Evolutionary conservation across 164 flowering plant genomes (phyloP).

Genomic region (Brasenia schreberi): DNA sequence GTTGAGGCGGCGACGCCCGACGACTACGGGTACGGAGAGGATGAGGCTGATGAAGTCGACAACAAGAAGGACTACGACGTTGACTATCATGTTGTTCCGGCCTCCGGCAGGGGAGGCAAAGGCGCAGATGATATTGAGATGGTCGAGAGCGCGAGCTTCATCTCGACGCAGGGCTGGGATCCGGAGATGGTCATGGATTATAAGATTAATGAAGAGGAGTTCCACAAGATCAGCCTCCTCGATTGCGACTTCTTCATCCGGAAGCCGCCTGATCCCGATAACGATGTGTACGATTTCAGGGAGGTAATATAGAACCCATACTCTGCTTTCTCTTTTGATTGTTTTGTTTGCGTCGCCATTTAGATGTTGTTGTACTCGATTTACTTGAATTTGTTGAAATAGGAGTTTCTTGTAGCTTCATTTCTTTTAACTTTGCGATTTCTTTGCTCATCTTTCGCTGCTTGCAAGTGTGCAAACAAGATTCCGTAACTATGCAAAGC

Average conservation of each 20-base stretch:
- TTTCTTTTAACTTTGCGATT: no score
- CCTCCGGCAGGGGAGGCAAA: slow-evolving; percentile 9
- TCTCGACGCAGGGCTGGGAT: slow-evolving; percentile 78
- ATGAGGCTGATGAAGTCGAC: slow-evolving; percentile 78
- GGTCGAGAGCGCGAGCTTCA: slow-evolving; percentile 66
- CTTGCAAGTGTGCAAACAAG: no score
- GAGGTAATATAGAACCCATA: slow-evolving; percentile 14
- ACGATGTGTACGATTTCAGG: slow-evolving; percentile 71
- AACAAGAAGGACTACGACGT: slow-evolving; percentile 86
- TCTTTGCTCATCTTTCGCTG: no score
- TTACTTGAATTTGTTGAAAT: background rate
- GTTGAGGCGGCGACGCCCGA: slow-evolving; percentile 43
- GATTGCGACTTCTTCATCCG: slow-evolving; percentile 92
- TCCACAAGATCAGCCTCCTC: slow-evolving; percentile 66
- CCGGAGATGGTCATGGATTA: slow-evolving; percentile 78
- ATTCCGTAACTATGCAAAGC: no score
- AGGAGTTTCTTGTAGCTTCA: background rate
- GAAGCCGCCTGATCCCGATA: slow-evolving; percentile 90
- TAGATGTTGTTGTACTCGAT: no score
- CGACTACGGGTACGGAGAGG: slow-evolving; percentile 74
- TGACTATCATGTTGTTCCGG: slow-evolving; percentile 39
- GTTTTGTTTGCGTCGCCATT: no score
- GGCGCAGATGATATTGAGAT: slow-evolving; percentile 38
- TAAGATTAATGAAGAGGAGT: slow-evolving; percentile 86
- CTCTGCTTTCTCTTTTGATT: no score